Evolutionary conservation across 2,329 filamentous ascomycete genomes (phyloP).

Genomic region (Penicillium glabrum): DNA sequence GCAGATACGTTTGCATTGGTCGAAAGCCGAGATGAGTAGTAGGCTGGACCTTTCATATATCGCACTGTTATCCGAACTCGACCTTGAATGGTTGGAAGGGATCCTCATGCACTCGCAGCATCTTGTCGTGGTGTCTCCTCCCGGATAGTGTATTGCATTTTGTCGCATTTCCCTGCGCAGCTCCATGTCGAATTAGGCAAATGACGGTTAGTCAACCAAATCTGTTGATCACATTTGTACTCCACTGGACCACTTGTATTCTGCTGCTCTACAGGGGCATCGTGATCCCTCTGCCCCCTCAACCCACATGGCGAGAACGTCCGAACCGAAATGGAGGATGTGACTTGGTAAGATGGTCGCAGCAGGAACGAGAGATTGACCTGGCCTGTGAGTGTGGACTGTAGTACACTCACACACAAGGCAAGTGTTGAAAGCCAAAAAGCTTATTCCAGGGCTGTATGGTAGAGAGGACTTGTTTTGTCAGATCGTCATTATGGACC

Average conservation of each 20-base stretch:
- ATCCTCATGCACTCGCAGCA: background rate
- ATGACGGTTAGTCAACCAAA: constrained; percentile 18
- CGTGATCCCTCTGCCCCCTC: background rate
- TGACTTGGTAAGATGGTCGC: constrained; percentile 2
- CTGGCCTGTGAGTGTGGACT: background rate
- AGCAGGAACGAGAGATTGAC: background rate
- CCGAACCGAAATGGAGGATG: background rate
- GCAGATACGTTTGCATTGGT: constrained; percentile 44
- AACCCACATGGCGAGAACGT: background rate
- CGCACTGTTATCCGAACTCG: background rate
- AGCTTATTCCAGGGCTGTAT: background rate
- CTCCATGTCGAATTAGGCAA: constrained; percentile 15
- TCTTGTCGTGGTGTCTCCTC: background rate
- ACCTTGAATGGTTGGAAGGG: background rate
- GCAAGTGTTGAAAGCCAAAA: background rate
- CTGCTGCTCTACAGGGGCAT: background rate
- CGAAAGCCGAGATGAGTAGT: constrained; percentile 1
- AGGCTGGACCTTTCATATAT: background rate
- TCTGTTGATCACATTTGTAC: constrained; percentile 5
- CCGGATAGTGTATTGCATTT: constrained; percentile 2
- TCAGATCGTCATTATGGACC: constrained; percentile 7
- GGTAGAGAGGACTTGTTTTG: background rate
- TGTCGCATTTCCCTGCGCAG: constrained; percentile 12
- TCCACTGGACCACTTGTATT: background rate
- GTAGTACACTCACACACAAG: background rate